These are phyloP conservation scores for Prunus armeniaca DNA, from an alignment of 306 rosid species.

Conservation along the genomic window DNA sequence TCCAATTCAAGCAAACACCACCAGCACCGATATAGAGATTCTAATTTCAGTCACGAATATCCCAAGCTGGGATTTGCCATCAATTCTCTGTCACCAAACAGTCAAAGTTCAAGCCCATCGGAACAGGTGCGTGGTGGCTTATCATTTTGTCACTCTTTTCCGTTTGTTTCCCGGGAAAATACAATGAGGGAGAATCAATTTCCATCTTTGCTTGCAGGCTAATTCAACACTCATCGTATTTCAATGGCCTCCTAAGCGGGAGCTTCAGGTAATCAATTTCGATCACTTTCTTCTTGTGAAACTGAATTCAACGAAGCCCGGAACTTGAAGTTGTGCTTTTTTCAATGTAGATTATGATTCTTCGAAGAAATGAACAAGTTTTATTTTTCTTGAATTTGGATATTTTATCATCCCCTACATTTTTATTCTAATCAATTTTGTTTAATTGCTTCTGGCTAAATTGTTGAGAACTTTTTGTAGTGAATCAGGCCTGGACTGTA, in stretches of 20 bases:
- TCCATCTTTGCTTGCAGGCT: constrained; percentile 40
- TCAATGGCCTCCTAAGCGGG: constrained; percentile 61
- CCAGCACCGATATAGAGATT: constrained; percentile 23
- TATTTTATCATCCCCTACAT: not conserved
- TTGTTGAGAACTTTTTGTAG: constrained; percentile 24
- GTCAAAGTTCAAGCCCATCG: constrained; percentile 51
- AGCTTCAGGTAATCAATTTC: constrained; percentile 55
- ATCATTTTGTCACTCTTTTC: not conserved
- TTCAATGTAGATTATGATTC: not conserved
- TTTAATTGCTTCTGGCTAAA: constrained; percentile 4
- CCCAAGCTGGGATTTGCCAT: constrained; percentile 43
- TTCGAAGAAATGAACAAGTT: not conserved
- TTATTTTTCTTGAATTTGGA: not conserved
- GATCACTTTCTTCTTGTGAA: not conserved
- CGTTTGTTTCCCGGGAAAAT: constrained; percentile 19
- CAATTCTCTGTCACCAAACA: constrained; percentile 35
- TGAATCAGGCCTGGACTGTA: constrained; percentile 50
- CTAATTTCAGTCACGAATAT: constrained; percentile 37
- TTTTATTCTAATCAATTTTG: not conserved
- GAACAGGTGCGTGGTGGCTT: constrained; percentile 29
- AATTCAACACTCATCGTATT: constrained; percentile 53
- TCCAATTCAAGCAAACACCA: constrained; percentile 17
- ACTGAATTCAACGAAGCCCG: too few species aligned
- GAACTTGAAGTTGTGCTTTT: not conserved
- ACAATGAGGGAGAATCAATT: not conserved